Conservation (phyloP, 2,329 filamentous ascomycete genomes). For the Verticillium dahliae region DNA sequence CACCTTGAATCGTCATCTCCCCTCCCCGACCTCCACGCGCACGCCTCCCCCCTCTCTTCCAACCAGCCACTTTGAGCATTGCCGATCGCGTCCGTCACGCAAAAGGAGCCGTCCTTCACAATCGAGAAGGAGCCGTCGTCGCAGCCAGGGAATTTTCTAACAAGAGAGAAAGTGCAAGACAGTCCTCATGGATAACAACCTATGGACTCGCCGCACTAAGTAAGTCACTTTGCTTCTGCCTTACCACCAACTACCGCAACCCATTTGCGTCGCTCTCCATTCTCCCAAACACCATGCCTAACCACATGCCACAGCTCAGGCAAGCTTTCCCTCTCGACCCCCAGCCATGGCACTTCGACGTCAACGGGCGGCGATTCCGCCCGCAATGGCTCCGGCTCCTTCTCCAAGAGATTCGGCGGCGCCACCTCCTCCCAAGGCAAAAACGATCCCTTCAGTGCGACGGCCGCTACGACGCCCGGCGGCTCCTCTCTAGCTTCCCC, state of each 20-base stretch:
- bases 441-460: constrained; percentile 66
- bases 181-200: constrained; percentile 54
- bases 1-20: not conserved
- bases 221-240: constrained; percentile 35
- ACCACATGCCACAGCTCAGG: constrained; percentile 51
- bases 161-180: constrained; percentile 13
- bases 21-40: not conserved
- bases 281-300: constrained; percentile 13
- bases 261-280: constrained; percentile 6
- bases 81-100: not conserved
- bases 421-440: constrained; percentile 68
- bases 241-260: not conserved
- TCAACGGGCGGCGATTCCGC: constrained; percentile 47
- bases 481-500: constrained; percentile 66
- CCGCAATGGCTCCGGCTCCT: constrained; percentile 53
- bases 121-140: constrained; percentile 3
- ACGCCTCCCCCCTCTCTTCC: not conserved
- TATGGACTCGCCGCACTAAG: constrained; percentile 82
- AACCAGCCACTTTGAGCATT: not conserved
- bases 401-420: constrained; percentile 69
- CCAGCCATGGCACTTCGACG: constrained; percentile 48
- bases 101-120: constrained; percentile 1
- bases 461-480: constrained; percentile 62
- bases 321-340: constrained; percentile 86
- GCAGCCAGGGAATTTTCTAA: constrained; percentile 4